Percentiles rank a stretch among this genome's conserved stretches.
Conservation (phyloP, 1,284 basidiomycete species). For the Cutaneotrichosporon spelunceum region DNA sequence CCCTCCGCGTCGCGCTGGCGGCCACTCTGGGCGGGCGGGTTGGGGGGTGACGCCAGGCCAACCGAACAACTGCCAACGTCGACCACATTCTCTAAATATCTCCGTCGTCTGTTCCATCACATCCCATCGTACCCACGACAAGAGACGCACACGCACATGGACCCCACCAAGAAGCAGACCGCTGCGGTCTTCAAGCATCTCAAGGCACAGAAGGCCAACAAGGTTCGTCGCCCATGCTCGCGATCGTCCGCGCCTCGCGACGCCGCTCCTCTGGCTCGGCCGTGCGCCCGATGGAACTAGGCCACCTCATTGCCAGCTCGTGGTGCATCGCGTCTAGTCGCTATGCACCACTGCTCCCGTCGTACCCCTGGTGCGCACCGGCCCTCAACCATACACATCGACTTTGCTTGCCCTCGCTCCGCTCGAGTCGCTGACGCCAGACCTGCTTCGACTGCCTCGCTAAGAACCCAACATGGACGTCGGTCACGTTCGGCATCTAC, state of each 20-base stretch:
- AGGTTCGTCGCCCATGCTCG: constrained; percentile 56
- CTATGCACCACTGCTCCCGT: background rate
- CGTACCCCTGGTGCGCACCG: background rate
- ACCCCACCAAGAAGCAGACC: constrained; percentile 53
- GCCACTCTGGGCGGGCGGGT: background rate
- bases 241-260: no score
- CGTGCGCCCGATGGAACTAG: no score
- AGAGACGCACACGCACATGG: constrained; percentile 18
- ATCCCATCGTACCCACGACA: background rate
- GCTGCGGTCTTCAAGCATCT: constrained; percentile 54
- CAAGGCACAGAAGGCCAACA: constrained; percentile 81
- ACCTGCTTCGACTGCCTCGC: constrained; percentile 95
- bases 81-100: background rate
- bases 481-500: constrained; percentile 93
- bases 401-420: background rate
- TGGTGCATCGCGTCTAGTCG: no score
- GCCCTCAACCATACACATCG: background rate
- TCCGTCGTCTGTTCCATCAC: background rate
- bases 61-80: background rate
- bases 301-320: no score
- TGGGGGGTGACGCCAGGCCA: background rate
- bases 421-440: constrained; percentile 53
- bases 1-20: constrained; percentile 8
- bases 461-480: constrained; percentile 96
- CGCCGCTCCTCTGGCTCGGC: background rate